Evolutionary conservation across 2,329 filamentous ascomycete species (phyloP), one percentile per base, ranked within the genome.

Genomic region (Fusarium sp.): DNA sequence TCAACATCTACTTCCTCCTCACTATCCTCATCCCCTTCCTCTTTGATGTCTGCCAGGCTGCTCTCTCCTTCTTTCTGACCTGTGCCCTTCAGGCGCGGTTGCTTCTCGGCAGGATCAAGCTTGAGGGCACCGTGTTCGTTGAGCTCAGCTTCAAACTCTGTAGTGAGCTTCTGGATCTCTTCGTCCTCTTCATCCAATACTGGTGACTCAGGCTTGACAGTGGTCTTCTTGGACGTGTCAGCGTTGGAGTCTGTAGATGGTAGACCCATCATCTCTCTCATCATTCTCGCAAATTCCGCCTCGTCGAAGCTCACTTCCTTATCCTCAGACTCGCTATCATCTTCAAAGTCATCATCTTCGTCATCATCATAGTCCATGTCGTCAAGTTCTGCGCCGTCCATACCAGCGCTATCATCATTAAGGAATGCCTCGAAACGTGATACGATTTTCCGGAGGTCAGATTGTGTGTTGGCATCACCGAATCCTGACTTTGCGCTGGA

Each of bases 401-500:
- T 79, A 2, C 92, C 94, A 1, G 94, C 94, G 47, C 86, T 87
- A 13, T 97, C 92, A 73, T 98, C 93, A 59, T 97, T 93, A 47
- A 99, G 81, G 74, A 99, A 98, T 14, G 92, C 85, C 76, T 98
- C 94, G 75, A 99, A 98, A n/a, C 94, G 89, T 48, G 92, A 91
- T 1, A 99, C 96, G 78, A 98, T 97, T 76, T 95, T 95, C 57
- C 92, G 90, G 24, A 99, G 83, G 77, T 97, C 92, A 7, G 90
- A 89, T 75, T 94, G 90, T 1, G 90, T 88, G 25, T 84, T 84
- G 7, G 86, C 82, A 76, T 94, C 90, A 3, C 91, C 92, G 75
- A 93, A 90, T 0, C 84, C 85, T n/a, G 74, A 64, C 14, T 47
- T 74, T 52, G 45, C 66, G 30, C 59, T 80, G 56, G 84, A 79